Base-by-base conservation (phyloP, 352 stramenopile species). In the Blastocystis sp. region DNA sequence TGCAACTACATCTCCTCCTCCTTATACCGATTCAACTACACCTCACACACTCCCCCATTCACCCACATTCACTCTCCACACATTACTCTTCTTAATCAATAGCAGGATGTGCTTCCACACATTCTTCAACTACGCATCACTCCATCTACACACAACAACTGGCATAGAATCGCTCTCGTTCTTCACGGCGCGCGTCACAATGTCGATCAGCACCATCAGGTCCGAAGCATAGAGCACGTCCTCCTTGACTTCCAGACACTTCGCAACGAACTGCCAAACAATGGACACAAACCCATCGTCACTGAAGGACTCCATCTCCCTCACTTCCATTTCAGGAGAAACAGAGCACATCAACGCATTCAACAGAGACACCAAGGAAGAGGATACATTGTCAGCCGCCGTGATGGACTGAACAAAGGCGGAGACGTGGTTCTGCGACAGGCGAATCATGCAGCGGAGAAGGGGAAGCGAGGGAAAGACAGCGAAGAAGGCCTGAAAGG, bases 161-260 rank as follows among this genome's bases (percentile, higher is more conserved):
- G 42, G 40, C 0, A 57, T 3, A 28, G 34, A 24, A 38, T 76
- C 66, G 42, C 40, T 38, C n/a, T 76, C 66, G 66, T 84, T 40
- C 11, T 60, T 62, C 34, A 84, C 14, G 45, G 40, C 17, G 19
- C 74, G 74, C 10, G 69, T 45, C 34, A 61, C 34, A 40, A 84
- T 62, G 48, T 84, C 74, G 2, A 84, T 48, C 54, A 84, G 52
- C 19, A 84, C 74, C 74, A 84, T 84, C 34, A 40, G 54, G 42
- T 84, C 74, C 34, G 45, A 68, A 52, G 60, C 74, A 57, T 60
- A 84, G 19, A 84, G n/a, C 14, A 84, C 24, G 28, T 68, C 45
- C 1, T 43, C 21, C 34, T 84, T 64, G 28, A 59, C 40, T 14
- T 45, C 28, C 52, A 84, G 24, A 52, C 54, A 57, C 19, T 84